Conservation (phyloP, 257 asterid species). For the Rubia yunnanensis region DNA sequence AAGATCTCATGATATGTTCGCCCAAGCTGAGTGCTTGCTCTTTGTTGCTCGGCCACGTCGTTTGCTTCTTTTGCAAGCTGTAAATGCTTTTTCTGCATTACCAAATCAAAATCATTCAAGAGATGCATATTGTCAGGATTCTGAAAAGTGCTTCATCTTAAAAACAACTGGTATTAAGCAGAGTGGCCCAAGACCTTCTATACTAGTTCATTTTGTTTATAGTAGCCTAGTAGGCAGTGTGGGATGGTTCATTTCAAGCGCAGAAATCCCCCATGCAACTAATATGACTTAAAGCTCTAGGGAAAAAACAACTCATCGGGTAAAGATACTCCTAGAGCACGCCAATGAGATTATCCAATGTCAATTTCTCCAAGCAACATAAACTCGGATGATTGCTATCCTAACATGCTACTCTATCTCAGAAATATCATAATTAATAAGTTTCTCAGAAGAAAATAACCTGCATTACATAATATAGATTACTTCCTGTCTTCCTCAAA, state of each 20-base stretch:
- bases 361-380: neutral
- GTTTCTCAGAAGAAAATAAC: too few species aligned
- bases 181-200: neutral
- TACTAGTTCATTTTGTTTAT: neutral
- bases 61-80: slow-evolving; percentile 64
- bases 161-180: neutral
- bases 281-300: neutral
- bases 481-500: neutral
- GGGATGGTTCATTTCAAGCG: neutral
- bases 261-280: neutral
- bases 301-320: neutral
- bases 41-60: slow-evolving; percentile 79
- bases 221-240: neutral
- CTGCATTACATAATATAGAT: too few species aligned
- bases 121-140: neutral
- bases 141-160: neutral
- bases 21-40: slow-evolving; percentile 97
- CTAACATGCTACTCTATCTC: neutral
- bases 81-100: slow-evolving; percentile 70
- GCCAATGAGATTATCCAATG: neutral
- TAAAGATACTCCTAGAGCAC: neutral
- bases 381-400: neutral
- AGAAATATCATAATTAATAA: too few species aligned
- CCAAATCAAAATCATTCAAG: neutral
- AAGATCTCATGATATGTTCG: slow-evolving; percentile 90